A percentile compares a stretch with the other conserved stretches of the same genome.
phyloP scores from a whole-genome alignment of 208 protist species.

The Crithidia fasciculata region DNA sequence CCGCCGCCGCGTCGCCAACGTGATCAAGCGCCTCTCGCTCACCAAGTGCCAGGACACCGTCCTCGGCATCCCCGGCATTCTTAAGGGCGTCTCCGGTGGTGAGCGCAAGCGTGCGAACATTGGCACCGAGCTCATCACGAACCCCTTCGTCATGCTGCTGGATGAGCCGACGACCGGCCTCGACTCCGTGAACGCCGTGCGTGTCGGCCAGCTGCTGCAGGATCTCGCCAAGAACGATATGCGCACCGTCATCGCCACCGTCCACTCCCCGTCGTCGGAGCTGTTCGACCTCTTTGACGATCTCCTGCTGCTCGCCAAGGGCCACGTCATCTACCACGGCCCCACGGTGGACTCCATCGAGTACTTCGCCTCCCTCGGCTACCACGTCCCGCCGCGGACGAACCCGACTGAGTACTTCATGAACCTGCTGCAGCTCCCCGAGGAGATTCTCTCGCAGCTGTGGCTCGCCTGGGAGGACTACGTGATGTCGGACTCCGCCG shows the following conservation, averaged over 20 bases:
- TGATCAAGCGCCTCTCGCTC: conserved; percentile 72
- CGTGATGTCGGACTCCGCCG: conserved; percentile 59
- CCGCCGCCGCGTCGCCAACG: conserved; percentile 52
- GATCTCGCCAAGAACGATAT: conserved; percentile 81
- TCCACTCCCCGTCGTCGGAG: conserved; percentile 87
- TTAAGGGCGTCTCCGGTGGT: conserved; percentile 90
- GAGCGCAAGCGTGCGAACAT: conserved; percentile 89
- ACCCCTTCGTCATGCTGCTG: conserved; percentile 86
- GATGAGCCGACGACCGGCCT: conserved; percentile 92
- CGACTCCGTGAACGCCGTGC: conserved; percentile 83
- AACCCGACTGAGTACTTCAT: conserved; percentile 90
- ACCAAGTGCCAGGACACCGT: conserved; percentile 80
- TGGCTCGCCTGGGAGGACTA: conserved; percentile 80
- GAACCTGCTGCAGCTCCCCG: conserved; percentile 81
- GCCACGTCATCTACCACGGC: conserved; percentile 85
- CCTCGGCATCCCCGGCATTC: conserved; percentile 68
- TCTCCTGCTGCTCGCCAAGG: conserved; percentile 77
- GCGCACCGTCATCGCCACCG: conserved; percentile 84
- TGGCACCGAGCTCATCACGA: conserved; percentile 89
- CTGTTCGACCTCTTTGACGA: conserved; percentile 89
- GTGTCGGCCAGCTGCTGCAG: conserved; percentile 76
- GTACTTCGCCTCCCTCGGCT: conserved; percentile 56
- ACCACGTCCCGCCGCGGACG: conserved; percentile 53
- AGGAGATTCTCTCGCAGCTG: conserved; percentile 68
- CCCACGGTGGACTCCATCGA: conserved; percentile 56